Evolutionary conservation across 164 flowering plant genomes (phyloP).

Genomic region (Annona squamosa): DNA sequence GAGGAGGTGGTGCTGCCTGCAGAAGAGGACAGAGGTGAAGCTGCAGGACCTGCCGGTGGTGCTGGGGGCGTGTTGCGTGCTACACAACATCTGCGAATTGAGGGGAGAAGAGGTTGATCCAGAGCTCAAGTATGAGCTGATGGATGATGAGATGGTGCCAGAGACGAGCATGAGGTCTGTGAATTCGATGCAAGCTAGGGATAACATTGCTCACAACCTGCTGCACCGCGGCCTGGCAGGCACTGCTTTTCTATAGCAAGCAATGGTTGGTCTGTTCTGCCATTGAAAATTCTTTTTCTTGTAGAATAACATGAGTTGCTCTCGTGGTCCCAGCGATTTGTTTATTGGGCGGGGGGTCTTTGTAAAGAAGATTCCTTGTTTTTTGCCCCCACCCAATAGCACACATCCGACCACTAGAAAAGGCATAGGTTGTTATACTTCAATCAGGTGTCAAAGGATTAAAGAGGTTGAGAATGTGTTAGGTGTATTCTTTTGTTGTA

Average conservation of each 20-base stretch:
- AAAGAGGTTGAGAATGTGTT: background rate
- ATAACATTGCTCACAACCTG: slow-evolving; percentile 66
- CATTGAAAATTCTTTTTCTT: background rate
- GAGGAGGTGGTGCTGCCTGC: slow-evolving; percentile 73
- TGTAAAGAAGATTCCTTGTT: background rate
- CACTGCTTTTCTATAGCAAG: slow-evolving; percentile 33
- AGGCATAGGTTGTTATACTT: background rate
- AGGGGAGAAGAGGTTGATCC: slow-evolving; percentile 48
- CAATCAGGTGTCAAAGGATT: background rate
- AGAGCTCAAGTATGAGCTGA: slow-evolving; percentile 33
- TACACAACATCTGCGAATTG: slow-evolving; percentile 77
- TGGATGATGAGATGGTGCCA: slow-evolving; percentile 60
- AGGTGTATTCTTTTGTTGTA: background rate
- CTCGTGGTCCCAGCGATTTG: background rate
- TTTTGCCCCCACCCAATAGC: background rate
- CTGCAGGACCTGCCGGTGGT: slow-evolving; percentile 74
- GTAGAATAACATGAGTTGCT: background rate
- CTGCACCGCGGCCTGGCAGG: slow-evolving; percentile 68
- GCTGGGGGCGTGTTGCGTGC: slow-evolving; percentile 76
- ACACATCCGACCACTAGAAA: background rate
- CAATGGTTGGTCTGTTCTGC: background rate
- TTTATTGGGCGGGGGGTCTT: background rate
- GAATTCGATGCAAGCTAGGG: slow-evolving; percentile 44
- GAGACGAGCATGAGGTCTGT: slow-evolving; percentile 39
- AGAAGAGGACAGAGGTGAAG: slow-evolving; percentile 79